Percentiles rank a stretch among this genome's conserved stretches.
Evolutionary conservation across 257 asterid species (phyloP).

Genomic region (Petunia axillaris): DNA sequence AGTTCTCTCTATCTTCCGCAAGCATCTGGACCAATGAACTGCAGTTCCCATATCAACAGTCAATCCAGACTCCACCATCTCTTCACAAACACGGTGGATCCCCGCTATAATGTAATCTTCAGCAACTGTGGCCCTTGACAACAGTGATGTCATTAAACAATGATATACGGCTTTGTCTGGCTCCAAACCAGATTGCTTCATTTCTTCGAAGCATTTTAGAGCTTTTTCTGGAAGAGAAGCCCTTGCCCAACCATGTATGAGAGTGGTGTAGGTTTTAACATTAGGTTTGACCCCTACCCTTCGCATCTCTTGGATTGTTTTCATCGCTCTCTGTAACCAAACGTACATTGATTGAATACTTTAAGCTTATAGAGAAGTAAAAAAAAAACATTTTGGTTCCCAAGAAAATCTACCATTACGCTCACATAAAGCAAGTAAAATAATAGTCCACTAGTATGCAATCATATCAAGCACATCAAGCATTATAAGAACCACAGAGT

Average conservation of each 20-base stretch:
- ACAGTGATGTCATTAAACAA: constrained; percentile 86
- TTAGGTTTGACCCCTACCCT: constrained; percentile 77
- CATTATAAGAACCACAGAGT: background rate
- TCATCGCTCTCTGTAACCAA: constrained; percentile 66
- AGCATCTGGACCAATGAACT: constrained; percentile 90
- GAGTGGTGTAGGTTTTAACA: constrained; percentile 83
- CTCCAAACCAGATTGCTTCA: constrained; percentile 69
- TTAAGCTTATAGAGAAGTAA: background rate
- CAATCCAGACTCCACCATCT: constrained; percentile 66
- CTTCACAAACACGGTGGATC: constrained; percentile 62
- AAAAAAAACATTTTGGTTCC: background rate
- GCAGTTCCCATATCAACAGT: constrained; percentile 97
- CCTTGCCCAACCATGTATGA: constrained; percentile 96
- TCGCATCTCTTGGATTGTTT: constrained; percentile 83
- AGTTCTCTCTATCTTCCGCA: constrained; percentile 72
- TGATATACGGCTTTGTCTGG: constrained; percentile 97
- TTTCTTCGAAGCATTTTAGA: constrained; percentile 83
- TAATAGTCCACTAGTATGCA: background rate
- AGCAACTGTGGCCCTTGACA: constrained; percentile 85
- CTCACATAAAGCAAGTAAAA: background rate
- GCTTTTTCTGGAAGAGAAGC: constrained; percentile 98
- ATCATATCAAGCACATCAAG: background rate
- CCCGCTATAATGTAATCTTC: constrained; percentile 71
- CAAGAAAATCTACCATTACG: background rate
- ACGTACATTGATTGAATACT: background rate